Evolutionary conservation across 1,139 yeast genomes (phyloP), one percentile per base, ranked within the genome.

Genomic region (Suhomyces kunorum): DNA sequence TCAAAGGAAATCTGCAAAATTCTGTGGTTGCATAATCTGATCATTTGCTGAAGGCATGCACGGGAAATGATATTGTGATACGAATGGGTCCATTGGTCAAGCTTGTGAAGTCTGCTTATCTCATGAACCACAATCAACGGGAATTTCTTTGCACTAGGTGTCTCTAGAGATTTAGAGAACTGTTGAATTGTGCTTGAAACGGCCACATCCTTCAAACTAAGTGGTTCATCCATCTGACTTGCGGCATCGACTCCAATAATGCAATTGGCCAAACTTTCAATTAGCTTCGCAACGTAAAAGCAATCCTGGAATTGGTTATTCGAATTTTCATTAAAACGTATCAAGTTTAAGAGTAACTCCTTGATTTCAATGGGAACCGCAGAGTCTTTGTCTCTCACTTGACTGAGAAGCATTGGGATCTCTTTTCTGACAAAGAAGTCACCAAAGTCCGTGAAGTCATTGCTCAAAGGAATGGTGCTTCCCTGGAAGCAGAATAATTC

Each of bases 81-180:
- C 0, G 95, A 82, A 0, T 96, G 95, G 11, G 84, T 73, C 95
- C 95, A 89, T 36, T 80, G 83, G 54, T 92, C 98, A 63, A 94
- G 71, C 48, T 90, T 80, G 48, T 82, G 81, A 45, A 83, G 76
- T 46, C 98, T 73, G 39, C 82, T 80, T 36, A 94, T 68, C 55
- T 90, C 77, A 6, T 57, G 53, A 6, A 63, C 28, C 9, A 38
- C 40, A 3, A 28, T 20, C 34, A 29, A 23, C 2, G 40, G 36
- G n/a, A 38, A 38, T 3, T 28, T 32, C 8, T 27, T 19, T 3
- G 28, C 20, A 4, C 32, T 16, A 2, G 40, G 31, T 2, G 40
- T 22, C 6, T 24, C 33, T 6, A 32, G 30, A 4, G 37, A 17
- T 14, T 23, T 37, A 11, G 23, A 26, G 12, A 24, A 32, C 5